These are phyloP conservation scores for Eucalyptus victrix DNA, from an alignment of 345 rosid species.

Conservation along the genomic window DNA sequence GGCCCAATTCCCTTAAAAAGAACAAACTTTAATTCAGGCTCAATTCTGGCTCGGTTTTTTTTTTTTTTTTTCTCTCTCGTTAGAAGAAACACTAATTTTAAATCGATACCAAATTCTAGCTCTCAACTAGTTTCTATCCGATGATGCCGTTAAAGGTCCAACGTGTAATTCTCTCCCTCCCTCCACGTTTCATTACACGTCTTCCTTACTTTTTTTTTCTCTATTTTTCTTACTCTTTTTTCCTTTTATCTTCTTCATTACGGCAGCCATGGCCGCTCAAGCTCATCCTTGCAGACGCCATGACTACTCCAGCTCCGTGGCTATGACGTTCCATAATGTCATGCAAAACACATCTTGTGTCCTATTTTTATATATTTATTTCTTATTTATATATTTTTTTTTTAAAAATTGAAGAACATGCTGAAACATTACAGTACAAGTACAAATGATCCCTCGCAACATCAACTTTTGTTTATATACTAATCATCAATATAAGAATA, in stretches of 20 bases:
- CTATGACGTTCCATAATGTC: not conserved
- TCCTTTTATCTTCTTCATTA: not conserved
- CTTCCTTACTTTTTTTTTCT: too few relatives aligned
- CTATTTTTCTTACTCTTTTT: not conserved
- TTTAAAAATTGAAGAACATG: too few relatives aligned
- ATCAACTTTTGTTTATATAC: too few relatives aligned
- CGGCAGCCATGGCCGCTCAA: not conserved
- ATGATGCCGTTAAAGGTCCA: not conserved
- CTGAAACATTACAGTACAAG: too few relatives aligned
- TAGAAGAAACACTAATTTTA: too few relatives aligned
- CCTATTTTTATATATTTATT: too few relatives aligned
- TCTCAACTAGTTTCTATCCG: not conserved
- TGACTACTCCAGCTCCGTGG: not conserved
- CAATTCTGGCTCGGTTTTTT: accelerated
- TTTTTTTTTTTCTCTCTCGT: not conserved
- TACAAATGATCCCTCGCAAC: too few relatives aligned
- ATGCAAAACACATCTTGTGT: accelerated
- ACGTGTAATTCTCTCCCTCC: not conserved
- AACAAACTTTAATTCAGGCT: too few relatives aligned
- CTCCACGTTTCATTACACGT: not conserved
- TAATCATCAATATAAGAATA: too few relatives aligned
- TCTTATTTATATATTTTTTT: too few relatives aligned
- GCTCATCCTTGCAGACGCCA: not conserved
- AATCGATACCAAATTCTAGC: too few relatives aligned
- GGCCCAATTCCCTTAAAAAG: too few relatives aligned